Base-by-base conservation (phyloP, 2,329 filamentous ascomycete species). In the Rosellinia necatrix region DNA sequence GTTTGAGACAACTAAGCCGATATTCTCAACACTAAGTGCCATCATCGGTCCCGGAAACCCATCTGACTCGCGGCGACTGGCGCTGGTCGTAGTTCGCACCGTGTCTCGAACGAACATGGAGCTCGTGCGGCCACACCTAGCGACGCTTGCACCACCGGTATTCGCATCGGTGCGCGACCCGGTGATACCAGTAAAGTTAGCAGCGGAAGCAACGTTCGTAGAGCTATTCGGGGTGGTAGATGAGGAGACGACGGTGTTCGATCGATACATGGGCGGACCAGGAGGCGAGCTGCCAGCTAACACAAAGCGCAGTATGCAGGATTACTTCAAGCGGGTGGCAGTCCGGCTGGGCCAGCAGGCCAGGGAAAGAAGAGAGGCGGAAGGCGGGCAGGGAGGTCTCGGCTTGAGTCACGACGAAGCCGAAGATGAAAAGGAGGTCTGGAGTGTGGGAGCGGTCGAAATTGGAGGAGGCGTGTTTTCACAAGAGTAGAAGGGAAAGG, bases 301-400 rank as follows among this genome's bases (percentile, higher is more conserved):
- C 35, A 86, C 86, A 15, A 94, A 96, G 81, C 83, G 93, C 65
- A 92, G 88, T 72, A 97, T 99, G 89, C 83, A 87, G 56, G 94
- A 99, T 72, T 99, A 99, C 76, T 97, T 97, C 78, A 96, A 96
- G 81, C 82, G 94, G 37, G 90, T 99, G 62, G 91, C 91, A 1
- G 73, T 93, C 68, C 84, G 92, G 65, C 76, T 97, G 17, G 93
- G 90, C n/a, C 83, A 79, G 15, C 94, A 97, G 72, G 92, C 90
- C 1, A 83, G 91, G 60, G 94, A 99, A 76, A 83, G 94, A 66
- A 89, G 85, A 68, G 92, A 96, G 65, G 94, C 94, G 0, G 92
- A 97, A 71, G 93, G 92, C 59, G 94, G 93, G 6, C 83, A 88
- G 56, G 92, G 92, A 42, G 91, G 92, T 0, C 71, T 97, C 46